These are phyloP conservation scores for Rhododendron molle DNA, from an alignment of 148 eudicot species.

Conservation along the genomic window DNA sequence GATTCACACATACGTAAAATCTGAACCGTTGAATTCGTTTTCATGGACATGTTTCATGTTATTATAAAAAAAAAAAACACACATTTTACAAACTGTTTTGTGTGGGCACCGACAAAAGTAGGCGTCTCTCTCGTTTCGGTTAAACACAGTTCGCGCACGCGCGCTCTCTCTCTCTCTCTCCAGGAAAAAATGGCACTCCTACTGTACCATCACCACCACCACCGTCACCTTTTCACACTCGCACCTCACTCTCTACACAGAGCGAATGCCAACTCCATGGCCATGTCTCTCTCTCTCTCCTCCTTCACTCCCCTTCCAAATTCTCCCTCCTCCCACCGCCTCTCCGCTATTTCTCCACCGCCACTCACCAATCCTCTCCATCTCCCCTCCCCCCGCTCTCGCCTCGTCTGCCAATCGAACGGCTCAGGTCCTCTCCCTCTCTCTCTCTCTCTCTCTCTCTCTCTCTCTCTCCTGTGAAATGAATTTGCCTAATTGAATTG, in stretches of 20 bases:
- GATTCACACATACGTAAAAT: too few species aligned
- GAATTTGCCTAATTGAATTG: neutral
- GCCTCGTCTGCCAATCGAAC: conserved; percentile 27
- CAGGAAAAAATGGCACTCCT: neutral
- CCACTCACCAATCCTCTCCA: conserved; percentile 8
- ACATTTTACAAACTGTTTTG: too few species aligned
- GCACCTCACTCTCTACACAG: conserved; percentile 11
- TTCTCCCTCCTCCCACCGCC: conserved; percentile 1
- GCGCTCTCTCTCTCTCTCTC: neutral
- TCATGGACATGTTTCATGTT: too few species aligned
- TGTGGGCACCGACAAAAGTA: neutral
- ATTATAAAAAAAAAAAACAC: too few species aligned
- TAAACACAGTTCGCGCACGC: neutral
- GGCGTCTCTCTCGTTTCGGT: neutral
- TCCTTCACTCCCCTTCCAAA: conserved; percentile 4
- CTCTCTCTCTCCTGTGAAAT: conserved; percentile 1
- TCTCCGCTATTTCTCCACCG: conserved; percentile 3
- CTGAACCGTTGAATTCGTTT: too few species aligned
- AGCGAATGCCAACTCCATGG: conserved; percentile 6
- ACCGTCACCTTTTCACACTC: neutral
- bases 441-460: conserved; percentile 3
- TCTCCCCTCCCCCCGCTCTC: conserved; percentile 24
- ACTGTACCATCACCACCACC: neutral
- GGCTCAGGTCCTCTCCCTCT: conserved; percentile 31
- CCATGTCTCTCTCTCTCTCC: conserved; percentile 19